phyloP scores from a whole-genome alignment of 202 grass and related monocot species.

The Carex arenaria region DNA sequence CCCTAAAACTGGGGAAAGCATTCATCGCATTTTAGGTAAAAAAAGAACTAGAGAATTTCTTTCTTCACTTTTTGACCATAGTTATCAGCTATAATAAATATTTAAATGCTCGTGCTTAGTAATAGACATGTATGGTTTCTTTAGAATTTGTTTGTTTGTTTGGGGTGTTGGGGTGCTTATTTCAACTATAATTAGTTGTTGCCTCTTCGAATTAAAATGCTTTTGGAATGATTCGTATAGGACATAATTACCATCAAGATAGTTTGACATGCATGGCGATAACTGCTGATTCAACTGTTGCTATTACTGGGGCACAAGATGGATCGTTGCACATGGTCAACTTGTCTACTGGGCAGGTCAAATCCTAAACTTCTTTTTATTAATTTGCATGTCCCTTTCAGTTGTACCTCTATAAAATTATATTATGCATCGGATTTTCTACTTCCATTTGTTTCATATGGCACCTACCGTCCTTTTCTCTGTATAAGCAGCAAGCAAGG shows the following conservation, averaged over 20 bases:
- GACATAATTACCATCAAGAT: slow-evolving; percentile 77
- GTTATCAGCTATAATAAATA: background rate
- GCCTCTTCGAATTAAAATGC: background rate
- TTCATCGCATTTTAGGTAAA: slow-evolving; percentile 75
- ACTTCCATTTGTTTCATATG: background rate
- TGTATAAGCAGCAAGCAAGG: background rate
- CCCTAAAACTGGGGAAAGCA: slow-evolving; percentile 53
- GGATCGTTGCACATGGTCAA: slow-evolving; percentile 72
- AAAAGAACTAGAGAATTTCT: background rate
- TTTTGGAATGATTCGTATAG: slow-evolving; percentile 28
- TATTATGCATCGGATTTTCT: background rate
- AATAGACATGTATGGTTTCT: background rate
- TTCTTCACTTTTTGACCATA: background rate
- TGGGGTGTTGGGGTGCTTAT: background rate
- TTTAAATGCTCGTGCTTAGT: background rate
- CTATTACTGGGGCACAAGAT: slow-evolving; percentile 73
- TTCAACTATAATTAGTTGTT: background rate
- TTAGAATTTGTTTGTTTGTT: background rate
- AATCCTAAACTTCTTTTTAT: background rate
- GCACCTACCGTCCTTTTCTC: background rate
- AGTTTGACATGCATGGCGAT: slow-evolving; percentile 82
- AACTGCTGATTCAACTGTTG: slow-evolving; percentile 59
- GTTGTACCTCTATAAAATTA: background rate
- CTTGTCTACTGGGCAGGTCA: slow-evolving; percentile 64
- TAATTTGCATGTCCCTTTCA: slow-evolving; percentile 1